phyloP scores from a whole-genome alignment of 768 basidiomycete genomes.

The Lentinula lateritia region DNA sequence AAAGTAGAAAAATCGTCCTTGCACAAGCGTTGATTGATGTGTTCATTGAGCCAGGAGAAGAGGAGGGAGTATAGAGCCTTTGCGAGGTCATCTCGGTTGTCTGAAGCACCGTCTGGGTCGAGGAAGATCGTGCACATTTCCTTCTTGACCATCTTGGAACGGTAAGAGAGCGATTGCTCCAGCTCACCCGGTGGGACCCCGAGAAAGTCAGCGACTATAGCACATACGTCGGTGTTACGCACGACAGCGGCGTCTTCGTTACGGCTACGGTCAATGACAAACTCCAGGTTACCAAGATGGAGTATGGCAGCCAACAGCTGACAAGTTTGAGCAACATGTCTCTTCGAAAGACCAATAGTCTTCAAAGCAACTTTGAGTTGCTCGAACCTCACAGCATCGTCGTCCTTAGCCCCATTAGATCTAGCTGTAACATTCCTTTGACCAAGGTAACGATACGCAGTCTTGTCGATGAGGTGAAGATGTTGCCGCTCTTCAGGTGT shows the following conservation, averaged over 20 bases:
- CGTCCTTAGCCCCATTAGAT: constrained; percentile 51
- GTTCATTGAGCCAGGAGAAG: constrained; percentile 95
- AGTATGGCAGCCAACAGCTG: constrained; percentile 94
- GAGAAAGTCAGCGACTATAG: constrained; percentile 85
- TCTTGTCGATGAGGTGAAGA: constrained; percentile 76
- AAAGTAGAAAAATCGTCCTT: constrained; percentile 89
- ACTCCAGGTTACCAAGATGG: constrained; percentile 94
- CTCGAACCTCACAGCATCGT: constrained; percentile 85
- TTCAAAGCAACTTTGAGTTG: constrained; percentile 95
- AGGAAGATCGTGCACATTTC: constrained; percentile 97
- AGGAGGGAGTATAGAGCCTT: constrained; percentile 90
- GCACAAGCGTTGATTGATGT: constrained; percentile 93
- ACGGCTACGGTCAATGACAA: constrained; percentile 72
- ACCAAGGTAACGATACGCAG: constrained; percentile 83
- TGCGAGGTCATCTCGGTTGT: constrained; percentile 91
- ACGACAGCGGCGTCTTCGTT: constrained; percentile 95
- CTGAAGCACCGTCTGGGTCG: constrained; percentile 88
- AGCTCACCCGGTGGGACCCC: constrained; percentile 71
- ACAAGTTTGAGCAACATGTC: constrained; percentile 92
- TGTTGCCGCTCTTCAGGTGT: constrained; percentile 84
- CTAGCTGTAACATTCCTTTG: constrained; percentile 47
- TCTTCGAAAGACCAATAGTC: constrained; percentile 87
- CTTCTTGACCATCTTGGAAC: constrained; percentile 88
- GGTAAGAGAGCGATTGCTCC: constrained; percentile 82
- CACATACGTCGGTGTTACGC: constrained; percentile 76